Percentiles rank a stretch among this genome's conserved stretches.
These are phyloP conservation scores for Lumnitzera racemosa DNA, from an alignment of 345 rosid species.

Conservation along the genomic window DNA sequence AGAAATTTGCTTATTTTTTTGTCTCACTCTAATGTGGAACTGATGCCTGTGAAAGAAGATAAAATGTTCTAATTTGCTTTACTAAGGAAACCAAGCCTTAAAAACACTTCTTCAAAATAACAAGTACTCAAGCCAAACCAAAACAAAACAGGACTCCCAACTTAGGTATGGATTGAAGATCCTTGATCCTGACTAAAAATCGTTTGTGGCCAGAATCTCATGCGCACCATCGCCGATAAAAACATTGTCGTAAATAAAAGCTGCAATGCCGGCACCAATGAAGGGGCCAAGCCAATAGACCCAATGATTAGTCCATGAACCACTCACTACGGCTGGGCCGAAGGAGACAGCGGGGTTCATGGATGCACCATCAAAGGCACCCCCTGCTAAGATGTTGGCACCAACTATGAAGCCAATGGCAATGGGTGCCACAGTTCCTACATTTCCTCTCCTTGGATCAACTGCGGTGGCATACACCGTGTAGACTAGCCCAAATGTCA, in stretches of 20 bases:
- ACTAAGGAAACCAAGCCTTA: too few relatives aligned
- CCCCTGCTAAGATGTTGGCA: too few relatives aligned
- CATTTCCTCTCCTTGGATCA: conserved; percentile 41
- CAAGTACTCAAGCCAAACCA: too few relatives aligned
- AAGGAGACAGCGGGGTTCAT: conserved; percentile 69
- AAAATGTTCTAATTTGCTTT: too few relatives aligned
- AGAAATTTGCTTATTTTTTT: too few relatives aligned
- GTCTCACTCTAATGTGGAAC: too few relatives aligned
- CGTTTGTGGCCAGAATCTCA: conserved; percentile 34
- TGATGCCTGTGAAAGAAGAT: too few relatives aligned
- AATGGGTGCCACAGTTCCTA: too few relatives aligned
- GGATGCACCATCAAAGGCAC: conserved; percentile 12
- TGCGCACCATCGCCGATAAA: conserved; percentile 30
- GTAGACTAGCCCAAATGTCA: conserved; percentile 57
- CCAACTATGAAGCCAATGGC: too few relatives aligned
- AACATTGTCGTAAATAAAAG: conserved; percentile 35
- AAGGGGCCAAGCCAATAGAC: conserved; percentile 57
- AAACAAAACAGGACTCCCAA: too few relatives aligned
- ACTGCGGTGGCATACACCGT: conserved; percentile 54
- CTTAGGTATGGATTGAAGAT: too few relatives aligned
- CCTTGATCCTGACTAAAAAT: neutral
- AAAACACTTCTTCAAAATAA: too few relatives aligned
- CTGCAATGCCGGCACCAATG: conserved; percentile 49
- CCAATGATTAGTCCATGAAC: conserved; percentile 57
- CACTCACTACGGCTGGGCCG: conserved; percentile 59